Evolutionary conservation across 2,329 filamentous ascomycete genomes (phyloP), one percentile per base, ranked within the genome.

Genomic region (Colletotrichum sp.): DNA sequence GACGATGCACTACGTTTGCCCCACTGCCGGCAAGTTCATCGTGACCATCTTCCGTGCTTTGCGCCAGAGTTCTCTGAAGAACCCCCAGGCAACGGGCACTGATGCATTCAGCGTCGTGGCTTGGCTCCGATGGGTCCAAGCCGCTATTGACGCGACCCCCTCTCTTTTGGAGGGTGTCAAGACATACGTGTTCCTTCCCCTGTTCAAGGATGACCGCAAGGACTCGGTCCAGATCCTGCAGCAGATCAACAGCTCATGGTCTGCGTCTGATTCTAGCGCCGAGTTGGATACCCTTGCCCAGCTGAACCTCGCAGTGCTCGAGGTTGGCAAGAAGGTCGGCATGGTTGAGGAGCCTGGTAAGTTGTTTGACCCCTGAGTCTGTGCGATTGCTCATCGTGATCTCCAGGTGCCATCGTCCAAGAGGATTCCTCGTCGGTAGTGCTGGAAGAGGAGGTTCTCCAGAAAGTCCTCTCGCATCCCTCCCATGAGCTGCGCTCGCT

Each of bases 401-500:
- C n/a, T 39, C 22, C 9, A 76, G 73, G 73, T 5, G 75, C 66
- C 29, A 25, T 75, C 30, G 39, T 61, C 15, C 66, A 67, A 13
- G 73, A 76, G 16, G 75, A 71, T 7, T 64, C 72, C n/a, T 76
- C 74, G 13, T 73, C 81, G 8, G 78, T 81, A 29, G 80, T 85
- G 2, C 81, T 90, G 39, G 83, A 86, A 70, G 84, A 86, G 71
- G 77, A 82, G 15, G 84, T 90, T 4, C 83, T 94, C 9, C 88
- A 90, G 49, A 84, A 81, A 39, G 87, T 93, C 5, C 83, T 93
- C 34, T 85, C 86, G 4, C 89, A 91, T 84, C 88, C 88, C 57
- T 91, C 91, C 80, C 87, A 92, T 79, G 88, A 92, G 78, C 93
- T 96, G 69, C 92, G 96, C 32, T 91, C 96, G 29, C 91, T 96